Evolutionary conservation across 108 stramenopile genomes (phyloP).

Genomic region (Fragilaria radians): DNA sequence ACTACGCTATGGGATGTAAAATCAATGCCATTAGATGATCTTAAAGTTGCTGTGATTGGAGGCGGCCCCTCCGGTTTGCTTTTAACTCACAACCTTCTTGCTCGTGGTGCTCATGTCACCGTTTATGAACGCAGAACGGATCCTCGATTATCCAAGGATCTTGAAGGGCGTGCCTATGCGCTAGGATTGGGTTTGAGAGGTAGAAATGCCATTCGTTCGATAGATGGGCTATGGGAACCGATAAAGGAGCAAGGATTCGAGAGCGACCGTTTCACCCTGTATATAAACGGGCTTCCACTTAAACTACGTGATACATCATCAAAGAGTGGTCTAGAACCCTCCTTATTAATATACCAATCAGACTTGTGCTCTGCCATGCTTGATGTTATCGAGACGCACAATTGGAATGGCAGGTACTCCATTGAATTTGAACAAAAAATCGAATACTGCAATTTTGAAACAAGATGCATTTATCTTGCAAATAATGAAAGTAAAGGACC

Average conservation of each 20-base stretch:
- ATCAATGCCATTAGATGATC: constrained; percentile 2
- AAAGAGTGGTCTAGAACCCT: constrained; percentile 35
- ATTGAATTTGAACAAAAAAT: constrained; percentile 29
- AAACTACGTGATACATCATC: constrained; percentile 31
- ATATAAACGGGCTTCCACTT: constrained; percentile 23
- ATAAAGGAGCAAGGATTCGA: constrained; percentile 47
- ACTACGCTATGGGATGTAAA: too few species aligned
- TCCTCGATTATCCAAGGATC: constrained; percentile 22
- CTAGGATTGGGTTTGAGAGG: constrained; percentile 63
- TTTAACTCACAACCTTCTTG: constrained; percentile 45
- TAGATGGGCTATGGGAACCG: constrained; percentile 47
- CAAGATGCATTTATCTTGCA: constrained; percentile 1
- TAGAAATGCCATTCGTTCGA: constrained; percentile 45
- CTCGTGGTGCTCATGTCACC: constrained; percentile 24
- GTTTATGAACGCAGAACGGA: constrained; percentile 59
- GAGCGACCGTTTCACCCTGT: constrained; percentile 60
- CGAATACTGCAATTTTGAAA: constrained; percentile 8
- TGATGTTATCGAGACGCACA: constrained; percentile 38
- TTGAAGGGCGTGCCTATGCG: constrained; percentile 53
- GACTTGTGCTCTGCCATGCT: constrained; percentile 58
- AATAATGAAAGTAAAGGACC: constrained; percentile 1
- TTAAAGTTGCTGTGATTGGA: constrained; percentile 27
- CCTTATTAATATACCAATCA: constrained; percentile 65
- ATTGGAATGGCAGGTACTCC: constrained; percentile 1
- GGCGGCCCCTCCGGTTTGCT: constrained; percentile 66